A percentile compares a stretch with the other conserved stretches of the same genome.
phyloP scores from a whole-genome alignment of 192 early-diverging fungal species.

The Entophlyctis luteolus region DNA sequence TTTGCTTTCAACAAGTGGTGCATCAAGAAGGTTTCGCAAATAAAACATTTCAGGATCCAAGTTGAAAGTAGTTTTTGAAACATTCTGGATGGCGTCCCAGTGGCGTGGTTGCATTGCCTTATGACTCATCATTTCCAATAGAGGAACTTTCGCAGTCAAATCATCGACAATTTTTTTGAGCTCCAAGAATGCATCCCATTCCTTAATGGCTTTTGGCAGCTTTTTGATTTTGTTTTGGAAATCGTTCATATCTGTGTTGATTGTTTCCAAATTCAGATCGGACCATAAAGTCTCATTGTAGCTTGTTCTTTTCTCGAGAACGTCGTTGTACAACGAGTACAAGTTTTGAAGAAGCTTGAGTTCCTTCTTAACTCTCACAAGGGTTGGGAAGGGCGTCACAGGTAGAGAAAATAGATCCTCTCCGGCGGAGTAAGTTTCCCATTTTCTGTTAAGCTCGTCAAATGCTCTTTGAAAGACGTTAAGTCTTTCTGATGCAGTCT shows the following conservation, averaged over 20 bases:
- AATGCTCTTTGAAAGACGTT: constrained; percentile 64
- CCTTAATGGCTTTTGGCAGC: constrained; percentile 62
- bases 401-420: constrained; percentile 64
- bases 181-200: constrained; percentile 64
- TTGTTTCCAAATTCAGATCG: constrained; percentile 54
- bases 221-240: constrained; percentile 68
- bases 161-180: constrained; percentile 61
- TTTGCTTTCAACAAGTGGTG: constrained; percentile 49
- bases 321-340: constrained; percentile 64
- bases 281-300: constrained; percentile 65
- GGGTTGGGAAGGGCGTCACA: constrained; percentile 60
- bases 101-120: constrained; percentile 61
- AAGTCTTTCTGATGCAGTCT: constrained; percentile 61
- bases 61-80: constrained; percentile 56
- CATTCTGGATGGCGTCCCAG: constrained; percentile 52
- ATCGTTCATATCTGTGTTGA: constrained; percentile 59
- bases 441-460: constrained; percentile 64
- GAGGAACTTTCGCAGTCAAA: constrained; percentile 52
- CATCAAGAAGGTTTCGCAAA: constrained; percentile 57
- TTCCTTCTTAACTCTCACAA: constrained; percentile 61
- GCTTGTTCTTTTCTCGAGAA: constrained; percentile 49
- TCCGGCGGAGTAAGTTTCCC: constrained; percentile 64
- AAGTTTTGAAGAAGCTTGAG: constrained; percentile 60
- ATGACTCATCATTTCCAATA: constrained; percentile 62
- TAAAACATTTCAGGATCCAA: constrained; percentile 63